Evolutionary conservation across 352 stramenopile species (phyloP).

Genomic region (Discostella stelligera): DNA sequence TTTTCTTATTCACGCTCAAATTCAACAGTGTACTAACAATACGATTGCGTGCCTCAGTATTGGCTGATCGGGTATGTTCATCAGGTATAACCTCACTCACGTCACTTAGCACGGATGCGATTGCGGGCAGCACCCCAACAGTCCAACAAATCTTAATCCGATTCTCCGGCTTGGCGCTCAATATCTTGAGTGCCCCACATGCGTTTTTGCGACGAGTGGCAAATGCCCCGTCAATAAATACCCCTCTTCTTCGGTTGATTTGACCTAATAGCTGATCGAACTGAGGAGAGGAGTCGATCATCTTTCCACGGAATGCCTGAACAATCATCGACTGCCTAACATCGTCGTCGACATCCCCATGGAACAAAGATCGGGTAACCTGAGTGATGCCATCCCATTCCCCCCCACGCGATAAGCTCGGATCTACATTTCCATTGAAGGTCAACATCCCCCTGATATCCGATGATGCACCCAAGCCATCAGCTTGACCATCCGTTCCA

Average conservation of each 20-base stretch:
- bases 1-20: constrained; percentile 60
- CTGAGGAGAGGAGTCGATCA: constrained; percentile 58
- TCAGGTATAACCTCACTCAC: constrained; percentile 32
- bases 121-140: constrained; percentile 57
- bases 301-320: constrained; percentile 44
- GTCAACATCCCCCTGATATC: constrained; percentile 12
- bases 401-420: constrained; percentile 6
- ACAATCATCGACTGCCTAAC: constrained; percentile 26
- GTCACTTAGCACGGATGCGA: constrained; percentile 67
- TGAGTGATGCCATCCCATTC: constrained; percentile 10
- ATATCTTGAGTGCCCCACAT: constrained; percentile 71
- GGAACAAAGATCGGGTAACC: constrained; percentile 9
- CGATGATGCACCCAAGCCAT: not conserved
- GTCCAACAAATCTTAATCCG: constrained; percentile 73
- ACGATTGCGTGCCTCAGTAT: constrained; percentile 65
- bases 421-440: constrained; percentile 20
- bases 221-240: constrained; percentile 55
- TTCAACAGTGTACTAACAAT: constrained; percentile 62
- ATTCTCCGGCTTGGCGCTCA: constrained; percentile 58
- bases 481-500: not conserved
- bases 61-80: constrained; percentile 46
- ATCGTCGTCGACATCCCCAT: constrained; percentile 26
- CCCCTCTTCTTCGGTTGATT: constrained; percentile 39
- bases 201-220: constrained; percentile 75
- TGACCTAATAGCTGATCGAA: constrained; percentile 58